These are phyloP conservation scores for Cercospora janseana DNA, from an alignment of 2,329 filamentous ascomycete species.

Conservation along the genomic window DNA sequence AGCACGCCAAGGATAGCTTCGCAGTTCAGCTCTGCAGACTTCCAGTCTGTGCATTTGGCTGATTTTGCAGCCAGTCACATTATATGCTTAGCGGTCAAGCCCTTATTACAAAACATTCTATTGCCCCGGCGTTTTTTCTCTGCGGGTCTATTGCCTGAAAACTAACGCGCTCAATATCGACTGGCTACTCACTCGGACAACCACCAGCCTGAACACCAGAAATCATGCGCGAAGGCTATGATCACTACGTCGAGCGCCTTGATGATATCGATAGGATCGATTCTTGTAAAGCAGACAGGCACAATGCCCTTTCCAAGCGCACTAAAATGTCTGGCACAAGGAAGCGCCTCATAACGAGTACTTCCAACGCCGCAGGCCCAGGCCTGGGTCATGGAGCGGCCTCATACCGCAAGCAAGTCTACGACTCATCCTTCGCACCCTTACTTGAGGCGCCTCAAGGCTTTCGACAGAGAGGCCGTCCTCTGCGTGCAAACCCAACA, in stretches of 20 bases:
- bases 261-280: background rate
- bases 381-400: background rate
- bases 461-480: background rate
- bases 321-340: constrained; percentile 2
- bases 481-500: background rate
- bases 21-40: too few relatives aligned
- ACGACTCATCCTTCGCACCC: too few relatives aligned
- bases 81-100: too few relatives aligned
- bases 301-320: background rate
- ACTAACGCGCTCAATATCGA: too few relatives aligned
- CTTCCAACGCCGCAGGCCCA: background rate
- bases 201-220: background rate
- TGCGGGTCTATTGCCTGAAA: background rate
- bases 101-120: too few relatives aligned
- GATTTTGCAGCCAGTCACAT: too few relatives aligned
- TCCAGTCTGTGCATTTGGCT: too few relatives aligned
- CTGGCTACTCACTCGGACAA: too few relatives aligned
- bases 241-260: background rate
- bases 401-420: background rate
- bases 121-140: too few relatives aligned
- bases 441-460: background rate
- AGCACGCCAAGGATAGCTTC: too few relatives aligned
- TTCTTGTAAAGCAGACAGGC: background rate
- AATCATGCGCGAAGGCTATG: constrained; percentile 2
- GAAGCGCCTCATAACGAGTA: constrained; percentile 9